Evolutionary conservation across 2,329 filamentous ascomycete genomes (phyloP).

Genomic region (Aspergillus versicolor): DNA sequence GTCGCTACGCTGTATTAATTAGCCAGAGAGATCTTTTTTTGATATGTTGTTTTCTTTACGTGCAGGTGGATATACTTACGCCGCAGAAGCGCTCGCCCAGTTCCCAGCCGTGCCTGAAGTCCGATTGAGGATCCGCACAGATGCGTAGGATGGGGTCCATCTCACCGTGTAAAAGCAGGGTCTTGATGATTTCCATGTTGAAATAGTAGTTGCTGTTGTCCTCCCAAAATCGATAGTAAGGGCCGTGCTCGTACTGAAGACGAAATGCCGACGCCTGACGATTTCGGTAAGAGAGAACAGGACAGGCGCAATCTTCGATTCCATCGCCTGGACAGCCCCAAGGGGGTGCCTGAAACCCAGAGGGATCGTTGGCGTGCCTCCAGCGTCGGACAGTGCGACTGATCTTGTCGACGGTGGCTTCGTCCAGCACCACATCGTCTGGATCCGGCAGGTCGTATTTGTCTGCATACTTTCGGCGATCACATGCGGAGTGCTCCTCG

Average conservation of each 20-base stretch:
- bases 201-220: slow-evolving; percentile 14
- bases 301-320: too few relatives aligned
- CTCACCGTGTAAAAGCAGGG: slow-evolving; percentile 24
- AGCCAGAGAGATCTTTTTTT: too few relatives aligned
- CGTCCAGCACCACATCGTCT: slow-evolving; percentile 9
- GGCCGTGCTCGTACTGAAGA: slow-evolving; percentile 3
- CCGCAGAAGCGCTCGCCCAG: too few relatives aligned
- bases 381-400: slow-evolving; percentile 10
- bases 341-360: too few relatives aligned
- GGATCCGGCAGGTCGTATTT: background rate
- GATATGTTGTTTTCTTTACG: too few relatives aligned
- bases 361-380: background rate
- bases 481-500: slow-evolving; percentile 7
- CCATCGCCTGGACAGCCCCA: too few relatives aligned
- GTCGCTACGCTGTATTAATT: too few relatives aligned
- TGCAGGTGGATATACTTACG: too few relatives aligned
- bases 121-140: slow-evolving; percentile 12
- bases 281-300: background rate
- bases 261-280: slow-evolving; percentile 19
- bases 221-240: slow-evolving; percentile 17
- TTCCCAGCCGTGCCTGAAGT: background rate
- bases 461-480: slow-evolving; percentile 13
- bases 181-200: slow-evolving; percentile 24
- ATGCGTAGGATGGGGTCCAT: slow-evolving; percentile 22
- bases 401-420: slow-evolving; percentile 6